Evolutionary conservation across 805 yeast genomes (phyloP).

Genomic region (Candida khao-thaluensis): DNA sequence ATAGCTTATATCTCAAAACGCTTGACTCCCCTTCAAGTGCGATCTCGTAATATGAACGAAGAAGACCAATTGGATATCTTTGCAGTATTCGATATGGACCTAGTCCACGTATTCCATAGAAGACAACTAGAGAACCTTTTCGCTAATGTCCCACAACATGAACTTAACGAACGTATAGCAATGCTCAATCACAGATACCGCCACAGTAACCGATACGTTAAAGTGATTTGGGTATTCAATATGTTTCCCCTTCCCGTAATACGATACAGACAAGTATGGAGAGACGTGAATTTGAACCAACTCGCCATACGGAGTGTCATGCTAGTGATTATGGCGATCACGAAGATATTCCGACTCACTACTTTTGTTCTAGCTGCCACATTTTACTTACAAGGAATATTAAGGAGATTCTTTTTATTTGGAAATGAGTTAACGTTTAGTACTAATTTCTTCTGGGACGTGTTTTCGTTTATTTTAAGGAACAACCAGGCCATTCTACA

Average conservation of each 20-base stretch:
- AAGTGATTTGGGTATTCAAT: slow-evolving; percentile 18
- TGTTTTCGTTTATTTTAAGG: slow-evolving; percentile 25
- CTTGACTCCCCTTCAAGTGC: too few relatives aligned
- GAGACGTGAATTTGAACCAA: slow-evolving; percentile 11
- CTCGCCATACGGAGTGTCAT: slow-evolving; percentile 4
- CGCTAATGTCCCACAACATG: slow-evolving; percentile 13
- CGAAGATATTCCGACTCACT: slow-evolving; percentile 15
- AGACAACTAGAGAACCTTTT: slow-evolving; percentile 13
- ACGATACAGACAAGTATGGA: slow-evolving; percentile 19
- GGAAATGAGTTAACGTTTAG: slow-evolving; percentile 31
- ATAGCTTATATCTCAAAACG: too few relatives aligned
- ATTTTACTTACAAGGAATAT: slow-evolving; percentile 20
- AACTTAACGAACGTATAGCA: slow-evolving; percentile 14
- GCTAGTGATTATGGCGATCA: slow-evolving; percentile 7
- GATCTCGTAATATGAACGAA: too few relatives aligned
- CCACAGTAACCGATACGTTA: slow-evolving; percentile 10
- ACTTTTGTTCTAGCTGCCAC: slow-evolving; percentile 18
- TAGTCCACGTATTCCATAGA: slow-evolving; percentile 15
- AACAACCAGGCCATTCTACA: slow-evolving; percentile 8
- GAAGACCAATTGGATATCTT: slow-evolving; percentile 19
- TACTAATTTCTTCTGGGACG: slow-evolving; percentile 26
- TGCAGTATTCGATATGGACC: slow-evolving; percentile 21
- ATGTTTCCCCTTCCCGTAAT: slow-evolving; percentile 22
- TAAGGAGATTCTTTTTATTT: slow-evolving; percentile 21
- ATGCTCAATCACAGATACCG: slow-evolving; percentile 11